phyloP scores from a whole-genome alignment of 805 yeast species.

The Nakazawaea holstii region DNA sequence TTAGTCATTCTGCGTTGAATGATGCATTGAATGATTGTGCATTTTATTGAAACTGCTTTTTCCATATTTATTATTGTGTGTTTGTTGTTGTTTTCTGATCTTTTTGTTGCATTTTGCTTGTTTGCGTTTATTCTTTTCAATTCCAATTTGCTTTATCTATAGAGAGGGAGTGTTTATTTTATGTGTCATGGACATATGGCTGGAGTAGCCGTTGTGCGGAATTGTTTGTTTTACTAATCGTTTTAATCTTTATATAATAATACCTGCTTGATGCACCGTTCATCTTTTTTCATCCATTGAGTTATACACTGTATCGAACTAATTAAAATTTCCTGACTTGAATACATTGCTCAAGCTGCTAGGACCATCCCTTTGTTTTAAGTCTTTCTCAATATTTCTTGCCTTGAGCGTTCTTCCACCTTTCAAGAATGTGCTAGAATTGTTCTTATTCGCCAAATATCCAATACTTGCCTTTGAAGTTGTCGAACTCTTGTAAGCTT shows the following conservation, averaged over 20 bases:
- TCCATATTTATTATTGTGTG: not conserved
- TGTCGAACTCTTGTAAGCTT: conserved; percentile 48
- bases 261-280: not conserved
- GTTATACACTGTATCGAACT: not conserved
- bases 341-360: conserved; percentile 13
- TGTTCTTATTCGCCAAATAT: conserved; percentile 35
- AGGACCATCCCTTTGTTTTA: conserved; percentile 12
- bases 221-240: no score
- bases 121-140: conserved; percentile 14
- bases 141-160: no score
- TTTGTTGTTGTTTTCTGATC: not conserved
- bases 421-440: not conserved
- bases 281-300: not conserved
- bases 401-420: conserved; percentile 5
- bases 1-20: conserved; percentile 41
- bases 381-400: conserved; percentile 13
- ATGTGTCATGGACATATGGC: no score
- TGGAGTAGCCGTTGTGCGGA: no score
- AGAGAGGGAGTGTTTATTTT: no score
- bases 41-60: not conserved
- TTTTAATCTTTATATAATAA: not conserved
- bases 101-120: not conserved
- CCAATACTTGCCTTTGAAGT: conserved; percentile 56
- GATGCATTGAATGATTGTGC: conserved; percentile 33
- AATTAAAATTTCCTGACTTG: conserved; percentile 14